Base-by-base conservation (phyloP, 106 monocot species). In the Dioscorea alata region DNA sequence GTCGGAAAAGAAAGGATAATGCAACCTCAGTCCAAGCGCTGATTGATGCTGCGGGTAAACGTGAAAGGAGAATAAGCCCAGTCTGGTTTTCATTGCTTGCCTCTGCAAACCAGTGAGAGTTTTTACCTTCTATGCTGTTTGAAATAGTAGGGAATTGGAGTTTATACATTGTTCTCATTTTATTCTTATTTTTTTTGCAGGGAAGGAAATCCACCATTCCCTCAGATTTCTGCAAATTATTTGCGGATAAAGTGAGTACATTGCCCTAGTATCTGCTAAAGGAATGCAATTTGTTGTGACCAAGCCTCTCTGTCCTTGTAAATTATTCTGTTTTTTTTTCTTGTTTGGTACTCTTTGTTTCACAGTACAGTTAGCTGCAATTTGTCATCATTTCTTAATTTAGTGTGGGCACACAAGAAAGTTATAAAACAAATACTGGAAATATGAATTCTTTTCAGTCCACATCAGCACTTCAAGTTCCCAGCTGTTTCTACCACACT, bases 1-100 rank as follows among this genome's bases (percentile, higher is more conserved):
- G 61, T 60, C 78, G 76, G 20, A 83, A 77, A 78, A 89, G 76
- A 70, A 81, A 69, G 60, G 80, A 81, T 12, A 16, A 75, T 20
- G 74, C 22, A 58, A 59, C 57, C 49, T 82, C 86, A 66, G 75
- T 81, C 52, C 80, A 84, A 75, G 75, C 60, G 49, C 50, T 76
- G 23, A 58, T 82, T 65, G 86, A 84, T 78, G 76, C 82, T 73
- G 67, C 75, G 67, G 67, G 80, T 62, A 70, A 74, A 49, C 71
- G 72, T 79, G 82, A 85, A 68, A 80, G 60, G 60, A 79, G 80
- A 49, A 52, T 53, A 4, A 48, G 65, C 49, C 82, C 90, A 31
- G 68, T 94, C 58, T 94, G 94, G 94, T 84, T 94, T 48, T 84
- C 84, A 59, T 70, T 94, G 51, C 57, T 94, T 75, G 77, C 90